Percentiles rank a stretch among this genome's conserved stretches.
Conservation (phyloP, 495 filamentous ascomycete genomes). For the Aspergillus cavernicola region DNA sequence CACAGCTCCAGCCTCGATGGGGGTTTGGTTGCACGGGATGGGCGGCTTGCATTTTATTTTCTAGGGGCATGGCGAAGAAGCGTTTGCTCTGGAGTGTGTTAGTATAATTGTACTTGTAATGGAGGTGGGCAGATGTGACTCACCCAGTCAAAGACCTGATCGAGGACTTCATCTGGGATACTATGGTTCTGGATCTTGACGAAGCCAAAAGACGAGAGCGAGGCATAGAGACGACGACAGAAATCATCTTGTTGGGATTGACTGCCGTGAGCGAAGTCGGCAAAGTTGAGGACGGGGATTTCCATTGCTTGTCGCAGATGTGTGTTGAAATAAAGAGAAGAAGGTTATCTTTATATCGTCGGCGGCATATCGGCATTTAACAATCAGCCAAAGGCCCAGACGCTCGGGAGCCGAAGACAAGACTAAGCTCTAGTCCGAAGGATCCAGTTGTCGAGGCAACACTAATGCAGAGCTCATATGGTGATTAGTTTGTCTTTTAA, state of each 20-base stretch:
- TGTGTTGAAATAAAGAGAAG: not conserved
- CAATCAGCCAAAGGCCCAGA: not conserved
- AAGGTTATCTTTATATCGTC: not conserved
- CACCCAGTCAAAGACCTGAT: slow-evolving; percentile 25
- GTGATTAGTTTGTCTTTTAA: too few relatives aligned
- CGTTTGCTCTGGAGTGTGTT: slow-evolving; percentile 13
- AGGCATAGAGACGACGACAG: not conserved
- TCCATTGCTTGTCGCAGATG: not conserved
- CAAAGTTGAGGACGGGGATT: slow-evolving; percentile 4
- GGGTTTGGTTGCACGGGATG: slow-evolving; percentile 49
- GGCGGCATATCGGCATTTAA: not conserved
- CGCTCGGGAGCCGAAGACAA: too few relatives aligned
- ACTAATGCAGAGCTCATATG: too few relatives aligned
- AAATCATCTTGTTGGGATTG: slow-evolving; percentile 4
- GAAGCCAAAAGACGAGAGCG: slow-evolving; percentile 4
- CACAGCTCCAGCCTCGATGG: slow-evolving; percentile 54
- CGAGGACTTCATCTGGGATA: slow-evolving; percentile 21
- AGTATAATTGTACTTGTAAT: too few relatives aligned
- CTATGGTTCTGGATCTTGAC: slow-evolving; percentile 21
- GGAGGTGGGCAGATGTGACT: too few relatives aligned
- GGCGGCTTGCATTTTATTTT: slow-evolving; percentile 48
- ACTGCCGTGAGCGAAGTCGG: not conserved
- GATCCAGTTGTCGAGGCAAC: too few relatives aligned
- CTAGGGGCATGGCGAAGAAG: slow-evolving; percentile 40
- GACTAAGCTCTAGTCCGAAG: too few relatives aligned